Percentiles rank a stretch among this genome's conserved stretches.
Evolutionary conservation across 1,284 basidiomycete genomes (phyloP).

Genomic region (Ceratobasidium sp.): DNA sequence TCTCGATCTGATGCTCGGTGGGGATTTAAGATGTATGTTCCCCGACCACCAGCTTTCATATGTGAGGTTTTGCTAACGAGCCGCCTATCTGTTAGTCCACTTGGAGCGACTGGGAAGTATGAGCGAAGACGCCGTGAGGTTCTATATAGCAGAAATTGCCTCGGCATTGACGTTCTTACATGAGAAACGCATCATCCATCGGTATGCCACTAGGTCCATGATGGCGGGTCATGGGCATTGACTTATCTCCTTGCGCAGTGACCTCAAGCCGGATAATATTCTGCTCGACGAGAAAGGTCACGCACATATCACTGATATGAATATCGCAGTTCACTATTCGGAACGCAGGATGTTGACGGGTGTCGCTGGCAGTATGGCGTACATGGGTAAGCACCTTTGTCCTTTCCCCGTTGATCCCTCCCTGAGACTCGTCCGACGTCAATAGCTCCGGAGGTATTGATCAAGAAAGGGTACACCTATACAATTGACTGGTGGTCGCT

Average conservation of each 20-base stretch:
- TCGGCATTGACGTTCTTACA: slow-evolving; percentile 91
- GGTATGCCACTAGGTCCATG: slow-evolving; percentile 63
- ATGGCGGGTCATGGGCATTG: neutral
- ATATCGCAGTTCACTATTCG: slow-evolving; percentile 97
- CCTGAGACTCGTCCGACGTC: slow-evolving; percentile 46
- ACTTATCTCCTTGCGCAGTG: slow-evolving; percentile 61
- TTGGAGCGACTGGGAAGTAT: slow-evolving; percentile 82
- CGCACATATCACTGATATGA: slow-evolving; percentile 97
- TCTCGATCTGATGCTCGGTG: slow-evolving; percentile 95
- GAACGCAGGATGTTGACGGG: slow-evolving; percentile 86
- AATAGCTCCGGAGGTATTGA: slow-evolving; percentile 86
- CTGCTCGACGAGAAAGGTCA: slow-evolving; percentile 92
- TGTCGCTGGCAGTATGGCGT: slow-evolving; percentile 97
- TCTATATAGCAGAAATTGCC: slow-evolving; percentile 91
- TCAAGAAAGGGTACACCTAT: slow-evolving; percentile 77
- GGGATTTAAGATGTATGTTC: slow-evolving; percentile 87
- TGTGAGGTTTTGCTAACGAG: slow-evolving; percentile 19
- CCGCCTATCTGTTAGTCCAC: slow-evolving; percentile 67
- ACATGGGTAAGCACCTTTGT: slow-evolving; percentile 72
- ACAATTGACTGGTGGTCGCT: slow-evolving; percentile 98
- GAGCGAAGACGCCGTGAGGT: slow-evolving; percentile 83
- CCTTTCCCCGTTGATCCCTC: slow-evolving; percentile 49
- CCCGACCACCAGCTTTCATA: neutral
- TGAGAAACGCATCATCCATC: slow-evolving; percentile 90
- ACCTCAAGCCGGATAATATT: slow-evolving; percentile 97